Conservation (phyloP, 345 rosid genomes). For the Durio zibethinus region DNA sequence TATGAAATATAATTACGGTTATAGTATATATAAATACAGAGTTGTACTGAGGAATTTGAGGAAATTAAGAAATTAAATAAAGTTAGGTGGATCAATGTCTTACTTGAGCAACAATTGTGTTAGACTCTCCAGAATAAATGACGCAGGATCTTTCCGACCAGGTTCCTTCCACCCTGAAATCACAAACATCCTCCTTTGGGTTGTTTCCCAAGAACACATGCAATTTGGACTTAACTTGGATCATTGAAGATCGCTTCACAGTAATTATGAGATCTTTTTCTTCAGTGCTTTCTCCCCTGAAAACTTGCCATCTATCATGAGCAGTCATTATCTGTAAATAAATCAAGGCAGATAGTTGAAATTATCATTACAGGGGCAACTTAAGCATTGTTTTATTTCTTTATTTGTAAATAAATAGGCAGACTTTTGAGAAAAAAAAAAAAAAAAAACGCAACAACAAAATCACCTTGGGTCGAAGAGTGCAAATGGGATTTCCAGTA, state of each 20-base stretch:
- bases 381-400: too few species aligned
- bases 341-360: not conserved
- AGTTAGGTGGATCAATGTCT: not conserved
- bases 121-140: conserved; percentile 4
- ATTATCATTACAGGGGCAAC: too few species aligned
- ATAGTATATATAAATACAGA: not conserved
- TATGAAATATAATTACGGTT: too few species aligned
- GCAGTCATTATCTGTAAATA: conserved; percentile 2
- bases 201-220: conserved; percentile 9
- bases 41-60: not conserved
- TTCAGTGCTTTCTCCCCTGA: conserved; percentile 7
- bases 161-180: conserved; percentile 13
- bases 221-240: conserved; percentile 12
- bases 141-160: conserved; percentile 14
- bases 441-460: too few species aligned
- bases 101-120: conserved; percentile 12
- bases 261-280: conserved; percentile 12
- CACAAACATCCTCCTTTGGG: not conserved
- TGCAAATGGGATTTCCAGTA: conserved; percentile 8
- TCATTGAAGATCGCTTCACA: conserved; percentile 18
- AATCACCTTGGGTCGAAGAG: conserved; percentile 17
- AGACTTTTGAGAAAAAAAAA: not conserved
- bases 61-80: not conserved
- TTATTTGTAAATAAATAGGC: too few species aligned
- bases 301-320: conserved; percentile 16